These are phyloP conservation scores for Haplographium delicatum DNA, from an alignment of 495 filamentous ascomycete species.

Conservation along the genomic window DNA sequence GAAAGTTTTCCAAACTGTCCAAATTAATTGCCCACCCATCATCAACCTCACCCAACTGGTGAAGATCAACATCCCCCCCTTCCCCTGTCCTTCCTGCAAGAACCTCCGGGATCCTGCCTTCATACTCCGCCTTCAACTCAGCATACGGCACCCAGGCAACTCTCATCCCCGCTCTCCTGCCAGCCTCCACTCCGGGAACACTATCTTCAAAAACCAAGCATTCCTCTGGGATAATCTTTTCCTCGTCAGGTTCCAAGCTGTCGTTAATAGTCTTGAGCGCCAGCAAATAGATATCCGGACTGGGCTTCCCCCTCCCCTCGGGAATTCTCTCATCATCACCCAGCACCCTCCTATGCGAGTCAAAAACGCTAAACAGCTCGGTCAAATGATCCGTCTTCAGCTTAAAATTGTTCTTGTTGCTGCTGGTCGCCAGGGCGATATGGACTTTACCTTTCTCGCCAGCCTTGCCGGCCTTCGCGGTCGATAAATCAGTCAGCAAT, in stretches of 20 bases:
- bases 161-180: slow-evolving; percentile 87
- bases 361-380: slow-evolving; percentile 71
- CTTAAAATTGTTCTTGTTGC: slow-evolving; percentile 60
- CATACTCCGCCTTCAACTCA: slow-evolving; percentile 68
- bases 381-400: slow-evolving; percentile 74
- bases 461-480: slow-evolving; percentile 17
- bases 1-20: slow-evolving; percentile 60
- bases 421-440: slow-evolving; percentile 84
- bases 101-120: slow-evolving; percentile 72
- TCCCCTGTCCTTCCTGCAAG: slow-evolving; percentile 75
- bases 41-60: slow-evolving; percentile 52
- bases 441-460: slow-evolving; percentile 44
- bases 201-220: slow-evolving; percentile 96
- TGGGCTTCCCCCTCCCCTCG: slow-evolving; percentile 78
- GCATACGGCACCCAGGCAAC: slow-evolving; percentile 91
- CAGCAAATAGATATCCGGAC: slow-evolving; percentile 90
- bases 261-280: slow-evolving; percentile 83
- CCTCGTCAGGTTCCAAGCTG: slow-evolving; percentile 55
- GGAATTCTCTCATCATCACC: slow-evolving; percentile 84
- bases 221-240: slow-evolving; percentile 71
- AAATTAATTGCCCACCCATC: slow-evolving; percentile 72
- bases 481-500: slow-evolving; percentile 52
- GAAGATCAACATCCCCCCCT: slow-evolving; percentile 44
- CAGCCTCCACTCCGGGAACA: slow-evolving; percentile 88
- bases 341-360: slow-evolving; percentile 59